Evolutionary conservation across 352 stramenopile genomes (phyloP), one percentile per base, ranked within the genome.

Genomic region (Phytophthora ramorum): DNA sequence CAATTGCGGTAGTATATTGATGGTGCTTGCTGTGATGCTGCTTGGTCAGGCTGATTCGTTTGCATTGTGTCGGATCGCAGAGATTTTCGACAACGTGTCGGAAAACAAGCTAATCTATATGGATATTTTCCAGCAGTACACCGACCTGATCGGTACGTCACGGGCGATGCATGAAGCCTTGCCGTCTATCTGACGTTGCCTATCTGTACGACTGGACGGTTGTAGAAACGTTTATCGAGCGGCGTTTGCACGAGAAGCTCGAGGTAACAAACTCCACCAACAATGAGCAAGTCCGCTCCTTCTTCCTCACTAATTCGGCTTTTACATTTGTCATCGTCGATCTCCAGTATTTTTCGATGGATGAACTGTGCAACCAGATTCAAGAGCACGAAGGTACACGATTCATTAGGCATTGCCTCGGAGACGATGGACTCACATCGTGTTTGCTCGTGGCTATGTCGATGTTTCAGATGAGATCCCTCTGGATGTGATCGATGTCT

Each of bases 91-190:
- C 50, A 84, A 95, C 50, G 77, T 86, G 48, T 89, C 80, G 0
- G 85, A 96, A 69, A 95, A 96, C 69, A 96, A 94, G 22, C 67
- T 94, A 7, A 81, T 87, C 66, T 94, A 94, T 68, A 95, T 87
- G 41, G 75, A 84, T 51, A 85, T 95, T 44, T 92, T 92, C 61
- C 68, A 82, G 50, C 78, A 93, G 49, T 95, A 96, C 68, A 87
- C 81, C 12, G 72, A 75, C 14, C 75, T 96, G 40, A 96, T 95
- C 37, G 85, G 85, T 93, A 64, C 35, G 76, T 54, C 2, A 34
- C 17, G 43, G 17, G 38, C 5, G 19, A 37, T 43, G 20, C 10
- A n/a, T 17, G 14, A 32, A 0, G 19, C n/a, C 28, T 14, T 56
- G 8, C 38, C 32, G 10, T 14, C 16, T 49, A 41, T 44, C 37